phyloP scores from a whole-genome alignment of 169 alveolate species.

The Cyclospora cayetanensis region DNA sequence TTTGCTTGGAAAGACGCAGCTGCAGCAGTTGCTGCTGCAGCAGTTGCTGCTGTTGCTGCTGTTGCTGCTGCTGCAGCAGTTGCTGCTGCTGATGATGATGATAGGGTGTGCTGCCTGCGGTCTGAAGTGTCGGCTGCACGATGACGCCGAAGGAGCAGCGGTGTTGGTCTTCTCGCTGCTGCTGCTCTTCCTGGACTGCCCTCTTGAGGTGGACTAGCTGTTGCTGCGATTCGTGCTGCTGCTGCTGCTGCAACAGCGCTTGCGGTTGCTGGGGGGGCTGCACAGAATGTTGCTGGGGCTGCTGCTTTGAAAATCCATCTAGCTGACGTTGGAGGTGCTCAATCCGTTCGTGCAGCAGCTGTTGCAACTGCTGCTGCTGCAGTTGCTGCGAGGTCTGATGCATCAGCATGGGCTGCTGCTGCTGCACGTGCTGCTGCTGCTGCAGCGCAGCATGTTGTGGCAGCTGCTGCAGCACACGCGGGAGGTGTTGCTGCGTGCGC shows the following conservation, averaged over 20 bases:
- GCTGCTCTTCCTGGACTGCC: neutral
- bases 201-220: neutral
- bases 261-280: neutral
- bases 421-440: neutral
- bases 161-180: slow-evolving; percentile 14
- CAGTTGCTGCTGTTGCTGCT: neutral
- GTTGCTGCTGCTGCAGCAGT: slow-evolving; percentile 19
- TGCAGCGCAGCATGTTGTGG: slow-evolving; percentile 16
- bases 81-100: slow-evolving; percentile 14
- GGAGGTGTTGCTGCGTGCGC: neutral
- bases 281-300: slow-evolving; percentile 24
- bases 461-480: slow-evolving; percentile 11
- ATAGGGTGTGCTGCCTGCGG: neutral
- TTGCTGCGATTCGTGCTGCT: too few relatives aligned
- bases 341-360: slow-evolving; percentile 12
- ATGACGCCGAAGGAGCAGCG: neutral
- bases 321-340: neutral
- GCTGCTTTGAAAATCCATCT: neutral
- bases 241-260: too few relatives aligned
- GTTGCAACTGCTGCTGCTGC: neutral
- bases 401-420: neutral
- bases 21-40: neutral
- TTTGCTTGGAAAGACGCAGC: too few relatives aligned
- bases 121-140: neutral
- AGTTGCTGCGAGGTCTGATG: slow-evolving; percentile 18